Evolutionary conservation across 305 asterid species (phyloP), one percentile per base, ranked within the genome.

Genomic region (Solanum hybrid): DNA sequence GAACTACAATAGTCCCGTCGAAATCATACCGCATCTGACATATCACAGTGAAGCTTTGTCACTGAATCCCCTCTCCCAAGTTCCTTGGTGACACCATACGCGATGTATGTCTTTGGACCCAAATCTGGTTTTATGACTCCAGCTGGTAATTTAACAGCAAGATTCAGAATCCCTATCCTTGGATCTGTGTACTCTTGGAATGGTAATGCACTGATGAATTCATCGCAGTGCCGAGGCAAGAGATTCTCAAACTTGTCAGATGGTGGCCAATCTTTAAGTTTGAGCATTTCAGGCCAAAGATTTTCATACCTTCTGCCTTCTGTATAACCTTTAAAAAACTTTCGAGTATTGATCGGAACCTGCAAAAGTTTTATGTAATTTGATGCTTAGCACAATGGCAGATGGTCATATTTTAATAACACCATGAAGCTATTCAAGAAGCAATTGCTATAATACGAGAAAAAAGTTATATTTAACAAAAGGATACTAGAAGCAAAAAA

Each of bases 21-120:
- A 37, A 87, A 79, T 61, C 96, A 77, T 95, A 97, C 98, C 95
- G 99, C 99, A 92, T 97, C 99, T 4, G 99, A 95, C 99, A 96
- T 95, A 86, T 97, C 99, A 61, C 95, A 95, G 89, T 97, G 99
- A 86, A 97, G 99, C 93, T 95, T 97, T 87, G 99, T 97, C 33
- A 97, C 99, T 12, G 99, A 97, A 93, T 97, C 99, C 31, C 99
- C 99, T 93, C 99, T 94, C 85, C 98, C 98, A 51, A 97, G 98
- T 90, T 97, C 99, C 87, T 95, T 92, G 2, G 26, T 72, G 31
- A 91, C 31, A 37, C 99, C 99, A 90, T 97, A 96, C 1, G 99
- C 99, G 26, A 97, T 96, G 91, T 97, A 96, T 37, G 99, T 97
- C 93, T 97, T 97, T 38, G 99, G 99, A 89, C 99, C 99, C 93